phyloP scores from a whole-genome alignment of 2,329 filamentous ascomycete genomes.

The Fusarium praegraminearum region DNA sequence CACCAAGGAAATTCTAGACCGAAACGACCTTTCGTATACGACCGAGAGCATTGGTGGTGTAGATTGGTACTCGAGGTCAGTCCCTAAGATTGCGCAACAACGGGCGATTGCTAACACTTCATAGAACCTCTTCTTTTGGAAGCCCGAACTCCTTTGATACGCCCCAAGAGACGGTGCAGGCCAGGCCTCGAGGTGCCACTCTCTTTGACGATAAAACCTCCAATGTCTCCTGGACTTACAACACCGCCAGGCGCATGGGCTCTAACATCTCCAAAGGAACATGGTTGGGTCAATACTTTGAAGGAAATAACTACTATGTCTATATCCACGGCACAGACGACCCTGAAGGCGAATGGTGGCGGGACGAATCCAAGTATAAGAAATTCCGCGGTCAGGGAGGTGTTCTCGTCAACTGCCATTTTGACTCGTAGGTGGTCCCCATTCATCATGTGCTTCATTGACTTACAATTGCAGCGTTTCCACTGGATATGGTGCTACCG shows the following conservation, averaged over 20 bases:
- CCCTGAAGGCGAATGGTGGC: slow-evolving; percentile 80
- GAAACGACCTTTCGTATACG: slow-evolving; percentile 66
- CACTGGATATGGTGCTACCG: slow-evolving; percentile 91
- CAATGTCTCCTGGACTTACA: slow-evolving; percentile 76
- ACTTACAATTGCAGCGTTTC: slow-evolving; percentile 72
- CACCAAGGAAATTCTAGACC: slow-evolving; percentile 75
- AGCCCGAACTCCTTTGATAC: background rate
- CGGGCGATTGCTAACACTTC: slow-evolving; percentile 3
- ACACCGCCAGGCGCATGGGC: slow-evolving; percentile 30
- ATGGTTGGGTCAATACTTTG: slow-evolving; percentile 78
- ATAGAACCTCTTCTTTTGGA: slow-evolving; percentile 14
- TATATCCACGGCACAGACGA: slow-evolving; percentile 88
- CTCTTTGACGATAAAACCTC: slow-evolving; percentile 83
- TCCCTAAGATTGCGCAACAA: background rate
- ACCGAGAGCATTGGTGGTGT: slow-evolving; percentile 55
- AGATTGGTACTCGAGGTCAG: slow-evolving; percentile 47
- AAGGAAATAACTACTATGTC: slow-evolving; percentile 91
- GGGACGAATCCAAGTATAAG: slow-evolving; percentile 55
- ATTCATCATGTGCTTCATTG: background rate
- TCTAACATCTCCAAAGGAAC: slow-evolving; percentile 41
- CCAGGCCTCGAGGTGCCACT: slow-evolving; percentile 59
- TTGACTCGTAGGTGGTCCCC: slow-evolving; percentile 71
- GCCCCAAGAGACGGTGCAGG: background rate
- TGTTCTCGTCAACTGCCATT: slow-evolving; percentile 94
- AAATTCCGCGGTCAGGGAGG: slow-evolving; percentile 73